A percentile compares a stretch with the other conserved stretches of the same genome.
These are phyloP conservation scores for Vanrija sp. DNA, from an alignment of 1,284 basidiomycete species.

Conservation along the genomic window DNA sequence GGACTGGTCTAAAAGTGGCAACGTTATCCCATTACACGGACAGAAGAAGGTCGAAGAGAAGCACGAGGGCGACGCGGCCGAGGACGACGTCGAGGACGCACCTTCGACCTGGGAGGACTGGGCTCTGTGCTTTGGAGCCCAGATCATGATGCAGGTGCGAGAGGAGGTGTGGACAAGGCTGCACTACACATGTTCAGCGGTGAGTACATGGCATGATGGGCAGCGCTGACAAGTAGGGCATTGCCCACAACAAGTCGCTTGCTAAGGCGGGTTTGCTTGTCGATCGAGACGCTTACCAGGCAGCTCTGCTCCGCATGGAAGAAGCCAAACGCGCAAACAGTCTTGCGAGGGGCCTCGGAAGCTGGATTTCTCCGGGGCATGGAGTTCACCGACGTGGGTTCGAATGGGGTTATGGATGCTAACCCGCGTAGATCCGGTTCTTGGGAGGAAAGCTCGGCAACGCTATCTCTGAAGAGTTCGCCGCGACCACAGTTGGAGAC, in stretches of 20 bases:
- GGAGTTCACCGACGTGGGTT: conserved; percentile 74
- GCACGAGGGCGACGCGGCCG: conserved; percentile 19
- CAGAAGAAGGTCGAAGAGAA: conserved; percentile 31
- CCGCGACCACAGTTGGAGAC: conserved; percentile 82
- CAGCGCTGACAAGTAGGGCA: conserved; percentile 58
- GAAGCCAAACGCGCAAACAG: conserved; percentile 80
- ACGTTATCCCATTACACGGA: conserved; percentile 63
- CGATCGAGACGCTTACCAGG: not conserved
- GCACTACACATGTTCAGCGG: conserved; percentile 91
- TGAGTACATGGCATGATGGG: conserved; percentile 47
- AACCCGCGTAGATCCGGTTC: conserved; percentile 69
- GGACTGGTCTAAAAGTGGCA: conserved; percentile 65
- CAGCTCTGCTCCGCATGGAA: conserved; percentile 82
- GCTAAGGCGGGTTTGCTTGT: conserved; percentile 64
- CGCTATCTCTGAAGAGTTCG: conserved; percentile 80
- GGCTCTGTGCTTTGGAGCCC: conserved; percentile 81
- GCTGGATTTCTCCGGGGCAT: conserved; percentile 74
- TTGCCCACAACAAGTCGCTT: conserved; percentile 88
- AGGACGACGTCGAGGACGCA: conserved; percentile 24
- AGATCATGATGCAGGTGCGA: conserved; percentile 75
- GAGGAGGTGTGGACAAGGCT: conserved; percentile 66
- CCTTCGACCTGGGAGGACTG: conserved; percentile 81
- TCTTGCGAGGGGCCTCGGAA: conserved; percentile 75
- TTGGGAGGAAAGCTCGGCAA: conserved; percentile 92
- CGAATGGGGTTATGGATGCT: not conserved